Evolutionary conservation across 2,329 filamentous ascomycete genomes (phyloP), one percentile per base, ranked within the genome.

Genomic region (Metarhizium rileyi): DNA sequence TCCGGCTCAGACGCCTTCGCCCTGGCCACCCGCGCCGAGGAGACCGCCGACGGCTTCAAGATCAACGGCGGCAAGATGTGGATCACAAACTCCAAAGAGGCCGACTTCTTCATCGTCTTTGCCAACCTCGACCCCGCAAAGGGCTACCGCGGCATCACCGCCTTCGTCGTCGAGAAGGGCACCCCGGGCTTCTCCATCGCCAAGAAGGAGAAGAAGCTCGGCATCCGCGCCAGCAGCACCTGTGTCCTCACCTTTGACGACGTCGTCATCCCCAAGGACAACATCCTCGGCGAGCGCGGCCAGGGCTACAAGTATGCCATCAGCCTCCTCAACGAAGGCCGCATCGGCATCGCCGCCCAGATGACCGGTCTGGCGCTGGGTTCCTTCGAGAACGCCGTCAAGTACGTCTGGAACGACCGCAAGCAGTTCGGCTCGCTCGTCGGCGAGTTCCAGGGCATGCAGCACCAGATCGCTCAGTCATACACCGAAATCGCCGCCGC

Each of bases 121-220:
- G 93, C 93, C 63, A 98, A 96, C 71, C 75, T 98, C 36, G 85
- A 96, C 65, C 90, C 86, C 1, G 84, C 81, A 71, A 90, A 91
- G 73, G 91, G 90, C 48, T 96, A 98, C 78, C 91, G 90, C 70
- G 93, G 93, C 51, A 98, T 98, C 69, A 90, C 90, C 2, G 93
- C 93, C 47, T 98, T 98, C 66, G 75, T 98, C 53, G 84, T 97
- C 40, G 90, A 96, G 71, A 96, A 95, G 75, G 84, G 77, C 61
- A 87, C 81, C 46, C 83, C 85, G 49, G 93, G 93, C 30, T 96
- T 98, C 76, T 84, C 81, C 53, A 94, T 98, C 62, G 90, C 93
- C 38, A 98, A 98, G 81, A 98, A 98, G 77, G 93, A 98, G 77
- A 97, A 97, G 85, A 98, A 98, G 77, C 83, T 98, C 45, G 93